Percentiles rank a stretch among this genome's conserved stretches.
phyloP scores from a whole-genome alignment of 805 yeast genomes.

The Yarrowia bubula region DNA sequence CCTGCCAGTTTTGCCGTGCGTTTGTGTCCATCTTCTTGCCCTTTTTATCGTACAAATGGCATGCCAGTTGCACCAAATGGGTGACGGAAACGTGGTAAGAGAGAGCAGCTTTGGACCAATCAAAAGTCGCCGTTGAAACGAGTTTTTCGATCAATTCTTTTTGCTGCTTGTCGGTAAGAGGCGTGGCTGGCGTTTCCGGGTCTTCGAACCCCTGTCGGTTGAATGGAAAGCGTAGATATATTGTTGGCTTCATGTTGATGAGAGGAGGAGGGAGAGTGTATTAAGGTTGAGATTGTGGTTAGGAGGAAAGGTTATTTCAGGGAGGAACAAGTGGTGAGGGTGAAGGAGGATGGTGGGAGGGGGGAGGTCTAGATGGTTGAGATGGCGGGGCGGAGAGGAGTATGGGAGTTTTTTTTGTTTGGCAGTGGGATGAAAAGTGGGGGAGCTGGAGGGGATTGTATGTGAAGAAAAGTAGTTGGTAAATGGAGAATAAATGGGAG shows the following conservation, averaged over 20 bases:
- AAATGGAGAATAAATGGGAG: no score
- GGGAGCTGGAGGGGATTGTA: no score
- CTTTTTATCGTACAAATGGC: constrained; percentile 18
- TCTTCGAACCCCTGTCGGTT: constrained; percentile 2
- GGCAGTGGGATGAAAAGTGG: no score
- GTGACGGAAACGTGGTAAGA: neutral
- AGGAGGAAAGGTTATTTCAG: neutral
- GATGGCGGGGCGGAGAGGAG: no score
- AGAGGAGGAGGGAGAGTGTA: neutral
- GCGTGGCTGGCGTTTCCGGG: neutral
- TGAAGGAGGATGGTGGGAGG: no score
- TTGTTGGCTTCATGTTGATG: constrained; percentile 7
- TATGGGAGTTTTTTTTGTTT: no score
- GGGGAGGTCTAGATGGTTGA: no score
- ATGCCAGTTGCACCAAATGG: neutral
- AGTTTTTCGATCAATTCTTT: neutral
- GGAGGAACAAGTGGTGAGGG: neutral
- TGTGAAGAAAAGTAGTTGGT: no score
- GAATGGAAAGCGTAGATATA: constrained; percentile 15
- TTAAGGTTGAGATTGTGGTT: constrained; percentile 19
- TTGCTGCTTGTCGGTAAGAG: neutral
- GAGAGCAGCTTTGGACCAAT: neutral
- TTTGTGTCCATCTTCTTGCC: constrained; percentile 6
- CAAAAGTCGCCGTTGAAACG: neutral
- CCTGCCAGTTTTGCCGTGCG: neutral